Evolutionary conservation across 78 protist genomes (phyloP).

Genomic region (Dictyostelium firmibasis): DNA sequence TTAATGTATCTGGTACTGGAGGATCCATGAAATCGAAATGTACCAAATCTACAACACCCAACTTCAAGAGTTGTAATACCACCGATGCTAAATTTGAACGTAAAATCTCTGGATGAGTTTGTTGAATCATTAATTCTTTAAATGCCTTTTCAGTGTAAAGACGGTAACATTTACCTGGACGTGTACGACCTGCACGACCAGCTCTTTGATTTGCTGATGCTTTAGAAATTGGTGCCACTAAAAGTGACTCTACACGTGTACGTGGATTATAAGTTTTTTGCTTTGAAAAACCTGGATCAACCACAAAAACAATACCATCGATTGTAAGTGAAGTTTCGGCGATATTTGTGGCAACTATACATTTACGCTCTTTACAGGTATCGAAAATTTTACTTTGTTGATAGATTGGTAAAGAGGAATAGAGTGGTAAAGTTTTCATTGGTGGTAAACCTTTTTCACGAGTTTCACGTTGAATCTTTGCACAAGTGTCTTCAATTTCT

Average conservation of each 20-base stretch:
- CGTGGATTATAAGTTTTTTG: constrained; percentile 99
- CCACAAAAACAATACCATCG: constrained; percentile 99
- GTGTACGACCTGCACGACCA: constrained; percentile 99
- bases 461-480: constrained; percentile 18
- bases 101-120: constrained; percentile 99
- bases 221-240: constrained; percentile 97
- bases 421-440: constrained; percentile 91
- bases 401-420: constrained; percentile 97
- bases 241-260: constrained; percentile 97
- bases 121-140: constrained; percentile 89
- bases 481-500: constrained; percentile 93
- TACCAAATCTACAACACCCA: constrained; percentile 98
- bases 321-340: constrained; percentile 99
- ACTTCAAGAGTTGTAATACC: constrained; percentile 93
- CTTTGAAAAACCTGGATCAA: constrained; percentile 99
- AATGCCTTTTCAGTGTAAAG: constrained; percentile 94
- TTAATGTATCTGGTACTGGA: constrained; percentile 98
- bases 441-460: neutral
- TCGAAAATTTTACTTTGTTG: constrained; percentile 95
- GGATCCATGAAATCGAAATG: constrained; percentile 99
- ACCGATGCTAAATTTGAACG: constrained; percentile 91
- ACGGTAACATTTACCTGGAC: constrained; percentile 97
- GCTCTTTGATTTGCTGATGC: constrained; percentile 99
- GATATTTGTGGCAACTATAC: constrained; percentile 98
- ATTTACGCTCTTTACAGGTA: constrained; percentile 88